These are phyloP conservation scores for Dipsacomyces acuminosporus DNA, from an alignment of 371 early-diverging fungal species.

Conservation along the genomic window DNA sequence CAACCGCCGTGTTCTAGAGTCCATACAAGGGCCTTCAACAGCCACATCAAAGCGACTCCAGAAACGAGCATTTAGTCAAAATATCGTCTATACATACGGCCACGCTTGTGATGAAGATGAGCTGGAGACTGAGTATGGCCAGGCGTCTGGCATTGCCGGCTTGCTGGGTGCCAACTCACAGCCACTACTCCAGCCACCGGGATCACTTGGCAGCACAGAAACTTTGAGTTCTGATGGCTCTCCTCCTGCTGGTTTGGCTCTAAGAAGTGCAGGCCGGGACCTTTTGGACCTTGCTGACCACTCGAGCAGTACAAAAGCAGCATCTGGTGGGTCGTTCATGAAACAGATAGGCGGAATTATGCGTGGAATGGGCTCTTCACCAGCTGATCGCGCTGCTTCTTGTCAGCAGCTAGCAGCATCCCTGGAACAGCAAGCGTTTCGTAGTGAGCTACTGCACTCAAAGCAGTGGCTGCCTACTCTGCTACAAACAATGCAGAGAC, in stretches of 20 bases:
- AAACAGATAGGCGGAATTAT: conserved; percentile 14
- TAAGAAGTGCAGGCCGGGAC: too few relatives aligned
- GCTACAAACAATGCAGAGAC: conserved; percentile 22
- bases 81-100: conserved; percentile 41
- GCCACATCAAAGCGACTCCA: conserved; percentile 39
- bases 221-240: neutral
- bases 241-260: too few relatives aligned
- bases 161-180: conserved; percentile 4
- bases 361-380: conserved; percentile 11
- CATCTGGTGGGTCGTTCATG: conserved; percentile 21
- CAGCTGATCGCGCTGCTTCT: neutral
- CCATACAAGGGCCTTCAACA: conserved; percentile 27
- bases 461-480: conserved; percentile 21
- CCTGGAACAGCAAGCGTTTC: conserved; percentile 18
- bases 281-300: too few relatives aligned
- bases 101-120: conserved; percentile 24
- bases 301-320: too few relatives aligned
- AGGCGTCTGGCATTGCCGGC: conserved; percentile 6
- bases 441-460: conserved; percentile 23
- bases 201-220: neutral
- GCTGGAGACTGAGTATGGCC: conserved; percentile 8
- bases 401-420: conserved; percentile 17
- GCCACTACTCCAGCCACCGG: conserved; percentile 7
- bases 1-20: conserved; percentile 2
- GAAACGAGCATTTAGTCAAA: conserved; percentile 23